These are phyloP conservation scores for Alternaria sp. DNA, from an alignment of 2,329 filamentous ascomycete genomes.

Conservation along the genomic window DNA sequence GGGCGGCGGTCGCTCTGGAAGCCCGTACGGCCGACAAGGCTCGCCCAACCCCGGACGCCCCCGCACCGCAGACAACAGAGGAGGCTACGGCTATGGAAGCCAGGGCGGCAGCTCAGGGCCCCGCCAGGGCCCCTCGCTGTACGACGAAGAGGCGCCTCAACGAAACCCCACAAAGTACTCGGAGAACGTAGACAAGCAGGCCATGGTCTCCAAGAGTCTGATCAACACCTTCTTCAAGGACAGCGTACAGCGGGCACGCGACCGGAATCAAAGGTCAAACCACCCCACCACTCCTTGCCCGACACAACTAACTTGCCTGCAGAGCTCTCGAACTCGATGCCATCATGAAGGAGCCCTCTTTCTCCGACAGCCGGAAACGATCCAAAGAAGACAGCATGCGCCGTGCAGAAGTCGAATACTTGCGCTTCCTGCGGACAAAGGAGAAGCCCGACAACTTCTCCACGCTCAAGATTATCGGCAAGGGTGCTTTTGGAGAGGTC, in stretches of 20 bases:
- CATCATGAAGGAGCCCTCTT: slow-evolving; percentile 78
- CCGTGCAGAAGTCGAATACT: slow-evolving; percentile 88
- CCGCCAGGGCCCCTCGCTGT: slow-evolving; percentile 57
- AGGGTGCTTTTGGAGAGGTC: slow-evolving; percentile 98
- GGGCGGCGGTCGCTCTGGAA: slow-evolving; percentile 71
- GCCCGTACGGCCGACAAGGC: slow-evolving; percentile 72
- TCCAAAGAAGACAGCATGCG: slow-evolving; percentile 86
- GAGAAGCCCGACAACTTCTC: slow-evolving; percentile 94
- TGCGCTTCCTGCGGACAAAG: slow-evolving; percentile 92
- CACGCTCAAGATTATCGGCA: slow-evolving; percentile 97
- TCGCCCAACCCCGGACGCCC: slow-evolving; percentile 79
- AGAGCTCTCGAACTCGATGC: slow-evolving; percentile 93
- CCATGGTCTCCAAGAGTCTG: slow-evolving; percentile 70
- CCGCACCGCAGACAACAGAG: slow-evolving; percentile 78
- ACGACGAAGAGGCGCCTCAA: slow-evolving; percentile 76
- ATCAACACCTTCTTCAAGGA: slow-evolving; percentile 93
- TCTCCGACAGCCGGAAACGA: slow-evolving; percentile 78
- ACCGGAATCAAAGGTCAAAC: slow-evolving; percentile 86
- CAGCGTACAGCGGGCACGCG: slow-evolving; percentile 93
- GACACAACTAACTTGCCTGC: slow-evolving; percentile 32
- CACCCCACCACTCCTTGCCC: slow-evolving; percentile 31
- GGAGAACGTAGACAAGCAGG: slow-evolving; percentile 80
- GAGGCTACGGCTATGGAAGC: slow-evolving; percentile 65
- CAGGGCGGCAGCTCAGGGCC: slow-evolving; percentile 77
- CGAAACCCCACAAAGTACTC: slow-evolving; percentile 85